Percentiles rank a stretch among this genome's conserved stretches.
These are phyloP conservation scores for Diaporthe destruens DNA, from an alignment of 2,329 filamentous ascomycete species.

Conservation along the genomic window DNA sequence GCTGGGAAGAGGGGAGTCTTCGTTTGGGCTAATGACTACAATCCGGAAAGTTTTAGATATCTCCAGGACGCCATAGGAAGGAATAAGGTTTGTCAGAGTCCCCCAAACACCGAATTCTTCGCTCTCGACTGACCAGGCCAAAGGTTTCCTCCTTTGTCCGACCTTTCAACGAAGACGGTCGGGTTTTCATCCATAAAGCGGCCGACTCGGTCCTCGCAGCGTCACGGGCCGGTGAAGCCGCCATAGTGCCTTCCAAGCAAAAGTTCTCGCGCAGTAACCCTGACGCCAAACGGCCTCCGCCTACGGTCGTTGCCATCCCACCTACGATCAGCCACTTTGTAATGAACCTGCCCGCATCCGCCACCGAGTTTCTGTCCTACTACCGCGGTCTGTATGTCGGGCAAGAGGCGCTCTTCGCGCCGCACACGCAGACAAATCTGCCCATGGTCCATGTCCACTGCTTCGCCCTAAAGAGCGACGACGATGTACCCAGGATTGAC, in stretches of 20 bases:
- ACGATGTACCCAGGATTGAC: slow-evolving; percentile 73
- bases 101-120: not conserved
- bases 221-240: slow-evolving; percentile 64
- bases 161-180: slow-evolving; percentile 85
- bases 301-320: slow-evolving; percentile 69
- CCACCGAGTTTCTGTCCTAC: slow-evolving; percentile 81
- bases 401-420: slow-evolving; percentile 73
- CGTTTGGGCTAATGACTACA: slow-evolving; percentile 97
- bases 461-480: slow-evolving; percentile 86
- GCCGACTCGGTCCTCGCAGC: slow-evolving; percentile 70
- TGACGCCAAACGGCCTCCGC: slow-evolving; percentile 46
- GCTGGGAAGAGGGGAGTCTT: slow-evolving; percentile 91
- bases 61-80: slow-evolving; percentile 76
- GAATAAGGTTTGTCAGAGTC: slow-evolving; percentile 76
- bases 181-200: slow-evolving; percentile 80
- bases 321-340: slow-evolving; percentile 90
- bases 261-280: slow-evolving; percentile 50
- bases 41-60: slow-evolving; percentile 85
- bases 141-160: slow-evolving; percentile 77
- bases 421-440: slow-evolving; percentile 69
- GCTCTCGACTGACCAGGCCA: slow-evolving; percentile 38
- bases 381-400: slow-evolving; percentile 87
- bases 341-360: slow-evolving; percentile 95
- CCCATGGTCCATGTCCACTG: slow-evolving; percentile 95
- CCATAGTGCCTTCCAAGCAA: slow-evolving; percentile 62